phyloP scores from a whole-genome alignment of 768 basidiomycete genomes.

The Podaxis pistillaris region DNA sequence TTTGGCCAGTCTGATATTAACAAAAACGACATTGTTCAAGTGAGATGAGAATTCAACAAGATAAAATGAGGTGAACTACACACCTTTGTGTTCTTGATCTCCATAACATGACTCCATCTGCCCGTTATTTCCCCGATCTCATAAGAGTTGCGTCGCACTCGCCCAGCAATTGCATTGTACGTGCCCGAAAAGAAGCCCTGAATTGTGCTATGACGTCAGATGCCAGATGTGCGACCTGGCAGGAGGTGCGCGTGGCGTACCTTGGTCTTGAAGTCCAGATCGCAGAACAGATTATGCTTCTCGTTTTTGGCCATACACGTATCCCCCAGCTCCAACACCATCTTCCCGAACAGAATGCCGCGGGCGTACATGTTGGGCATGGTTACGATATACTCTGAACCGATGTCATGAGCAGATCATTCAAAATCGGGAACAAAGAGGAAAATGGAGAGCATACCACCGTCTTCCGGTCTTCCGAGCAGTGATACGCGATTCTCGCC shows the following conservation, averaged over 20 bases:
- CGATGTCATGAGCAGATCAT: conserved; percentile 1
- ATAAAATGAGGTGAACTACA: conserved; percentile 17
- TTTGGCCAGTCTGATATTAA: conserved; percentile 56
- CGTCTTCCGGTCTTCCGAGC: conserved; percentile 81
- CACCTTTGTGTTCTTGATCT: conserved; percentile 73
- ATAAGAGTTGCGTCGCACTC: conserved; percentile 58
- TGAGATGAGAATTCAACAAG: background rate
- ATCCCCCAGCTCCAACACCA: conserved; percentile 96
- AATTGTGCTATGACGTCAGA: conserved; percentile 5
- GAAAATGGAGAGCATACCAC: conserved; percentile 51
- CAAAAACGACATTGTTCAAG: background rate
- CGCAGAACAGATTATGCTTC: conserved; percentile 67
- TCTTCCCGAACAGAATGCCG: conserved; percentile 86
- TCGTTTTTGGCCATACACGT: conserved; percentile 83
- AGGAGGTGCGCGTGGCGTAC: conserved; percentile 36
- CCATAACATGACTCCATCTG: conserved; percentile 90
- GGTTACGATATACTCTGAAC: conserved; percentile 76
- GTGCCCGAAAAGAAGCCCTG: conserved; percentile 97
- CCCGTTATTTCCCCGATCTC: conserved; percentile 88
- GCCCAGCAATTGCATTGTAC: conserved; percentile 88
- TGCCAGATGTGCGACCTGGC: background rate
- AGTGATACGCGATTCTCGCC: conserved; percentile 89
- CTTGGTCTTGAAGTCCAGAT: conserved; percentile 98
- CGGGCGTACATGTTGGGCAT: conserved; percentile 99
- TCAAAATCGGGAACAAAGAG: conserved; percentile 2